These are phyloP conservation scores for Candida labiduridarum DNA, from an alignment of 1,139 yeast species.

Conservation along the genomic window DNA sequence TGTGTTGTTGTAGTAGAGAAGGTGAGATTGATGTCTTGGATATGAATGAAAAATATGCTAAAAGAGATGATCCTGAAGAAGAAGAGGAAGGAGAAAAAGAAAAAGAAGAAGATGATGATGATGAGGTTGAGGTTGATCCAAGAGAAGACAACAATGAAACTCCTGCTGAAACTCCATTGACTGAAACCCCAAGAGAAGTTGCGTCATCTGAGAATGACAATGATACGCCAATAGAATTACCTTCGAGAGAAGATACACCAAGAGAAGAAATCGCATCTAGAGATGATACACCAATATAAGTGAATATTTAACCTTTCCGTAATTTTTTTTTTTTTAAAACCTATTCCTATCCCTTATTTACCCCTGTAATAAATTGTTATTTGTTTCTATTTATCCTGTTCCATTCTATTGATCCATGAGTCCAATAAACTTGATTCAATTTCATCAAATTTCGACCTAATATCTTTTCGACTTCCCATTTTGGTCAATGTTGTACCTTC, in stretches of 20 bases:
- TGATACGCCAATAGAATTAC: constrained; percentile 8
- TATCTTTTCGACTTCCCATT: background rate
- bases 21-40: constrained; percentile 30
- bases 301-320: background rate
- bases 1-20: constrained; percentile 41
- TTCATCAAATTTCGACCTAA: constrained; percentile 36
- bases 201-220: constrained; percentile 5
- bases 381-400: constrained; percentile 3
- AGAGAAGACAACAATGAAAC: background rate
- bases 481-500: constrained; percentile 3
- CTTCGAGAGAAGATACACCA: background rate
- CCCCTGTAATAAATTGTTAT: background rate
- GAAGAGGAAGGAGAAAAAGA: background rate
- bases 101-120: background rate
- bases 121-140: background rate
- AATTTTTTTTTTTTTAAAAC: background rate
- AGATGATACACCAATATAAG: constrained; percentile 7
- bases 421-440: constrained; percentile 47
- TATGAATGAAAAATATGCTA: constrained; percentile 19
- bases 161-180: constrained; percentile 1
- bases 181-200: constrained; percentile 9
- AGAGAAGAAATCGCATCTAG: constrained; percentile 1
- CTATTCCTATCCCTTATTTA: background rate
- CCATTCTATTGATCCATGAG: constrained; percentile 48
- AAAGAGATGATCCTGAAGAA: background rate